A percentile compares a stretch with the other conserved stretches of the same genome.
These are phyloP conservation scores for Diaporthe citriasiana DNA, from an alignment of 2,329 filamentous ascomycete genomes.

Conservation along the genomic window DNA sequence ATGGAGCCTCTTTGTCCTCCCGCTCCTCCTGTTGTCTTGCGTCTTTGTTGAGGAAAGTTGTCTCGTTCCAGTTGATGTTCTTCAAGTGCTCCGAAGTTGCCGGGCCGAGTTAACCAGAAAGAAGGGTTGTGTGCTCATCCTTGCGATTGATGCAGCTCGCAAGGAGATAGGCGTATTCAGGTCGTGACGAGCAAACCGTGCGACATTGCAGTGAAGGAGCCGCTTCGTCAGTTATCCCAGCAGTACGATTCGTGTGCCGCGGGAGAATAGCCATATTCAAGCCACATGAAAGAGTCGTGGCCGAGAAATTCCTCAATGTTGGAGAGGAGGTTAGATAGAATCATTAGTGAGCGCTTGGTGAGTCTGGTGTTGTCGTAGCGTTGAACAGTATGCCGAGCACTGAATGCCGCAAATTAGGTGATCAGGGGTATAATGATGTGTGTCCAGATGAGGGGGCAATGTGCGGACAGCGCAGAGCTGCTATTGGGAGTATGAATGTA, in stretches of 20 bases:
- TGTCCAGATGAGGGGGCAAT: background rate
- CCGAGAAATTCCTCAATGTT: background rate
- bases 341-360: too few relatives aligned
- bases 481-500: too few relatives aligned
- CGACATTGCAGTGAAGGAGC: background rate
- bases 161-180: background rate
- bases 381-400: too few relatives aligned
- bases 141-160: background rate
- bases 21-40: too few relatives aligned
- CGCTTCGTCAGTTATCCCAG: background rate
- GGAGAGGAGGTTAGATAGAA: background rate
- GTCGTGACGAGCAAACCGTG: background rate
- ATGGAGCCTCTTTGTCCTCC: too few relatives aligned
- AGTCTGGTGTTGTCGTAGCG: background rate
- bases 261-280: background rate
- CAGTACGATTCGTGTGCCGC: background rate
- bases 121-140: background rate
- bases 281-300: background rate
- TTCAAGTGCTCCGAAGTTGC: too few relatives aligned
- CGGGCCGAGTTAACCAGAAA: too few relatives aligned
- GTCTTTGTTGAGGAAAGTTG: too few relatives aligned
- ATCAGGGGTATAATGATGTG: background rate
- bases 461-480: too few relatives aligned
- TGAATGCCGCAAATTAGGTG: too few relatives aligned
- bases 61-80: background rate